phyloP scores from a whole-genome alignment of 345 rosid genomes.

The Geranium brycei region DNA sequence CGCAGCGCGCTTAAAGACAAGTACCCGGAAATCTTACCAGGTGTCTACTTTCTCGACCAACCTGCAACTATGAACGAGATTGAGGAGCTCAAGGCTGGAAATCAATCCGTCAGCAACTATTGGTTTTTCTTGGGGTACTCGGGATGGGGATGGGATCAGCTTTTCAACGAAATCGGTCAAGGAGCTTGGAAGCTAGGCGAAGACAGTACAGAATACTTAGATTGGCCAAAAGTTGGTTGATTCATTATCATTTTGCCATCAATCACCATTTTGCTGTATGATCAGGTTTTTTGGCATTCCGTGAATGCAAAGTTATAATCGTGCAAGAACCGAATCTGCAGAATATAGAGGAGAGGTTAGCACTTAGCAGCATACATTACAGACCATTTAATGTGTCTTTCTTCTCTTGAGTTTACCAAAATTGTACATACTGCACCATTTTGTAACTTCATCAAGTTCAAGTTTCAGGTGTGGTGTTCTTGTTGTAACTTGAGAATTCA shows the following conservation, averaged over 20 bases:
- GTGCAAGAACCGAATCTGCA: too few species aligned
- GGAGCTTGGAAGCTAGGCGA: constrained; percentile 63
- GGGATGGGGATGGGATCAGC: constrained; percentile 71
- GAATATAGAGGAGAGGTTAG: too few species aligned
- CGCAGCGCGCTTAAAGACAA: constrained; percentile 20
- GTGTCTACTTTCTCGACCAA: constrained; percentile 63
- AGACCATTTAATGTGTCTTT: too few species aligned
- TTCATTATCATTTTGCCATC: neutral
- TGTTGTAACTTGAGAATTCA: too few species aligned
- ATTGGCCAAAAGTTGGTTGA: constrained; percentile 40
- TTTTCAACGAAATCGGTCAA: constrained; percentile 46
- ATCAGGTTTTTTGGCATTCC: too few species aligned
- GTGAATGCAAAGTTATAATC: too few species aligned
- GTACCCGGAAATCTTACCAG: constrained; percentile 43
- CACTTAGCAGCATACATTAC: too few species aligned
- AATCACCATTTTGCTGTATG: too few species aligned
- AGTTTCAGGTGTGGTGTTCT: too few species aligned
- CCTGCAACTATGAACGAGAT: constrained; percentile 30
- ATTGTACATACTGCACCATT: too few species aligned
- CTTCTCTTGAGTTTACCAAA: too few species aligned
- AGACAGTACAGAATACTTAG: constrained; percentile 16
- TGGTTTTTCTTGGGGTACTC: constrained; percentile 91
- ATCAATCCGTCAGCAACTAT: constrained; percentile 31
- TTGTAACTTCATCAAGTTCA: too few species aligned
- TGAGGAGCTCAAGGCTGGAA: constrained; percentile 36